Evolutionary conservation across 2,329 filamentous ascomycete species (phyloP), one percentile per base, ranked within the genome.

Genomic region (Tolypocladium inflatum): DNA sequence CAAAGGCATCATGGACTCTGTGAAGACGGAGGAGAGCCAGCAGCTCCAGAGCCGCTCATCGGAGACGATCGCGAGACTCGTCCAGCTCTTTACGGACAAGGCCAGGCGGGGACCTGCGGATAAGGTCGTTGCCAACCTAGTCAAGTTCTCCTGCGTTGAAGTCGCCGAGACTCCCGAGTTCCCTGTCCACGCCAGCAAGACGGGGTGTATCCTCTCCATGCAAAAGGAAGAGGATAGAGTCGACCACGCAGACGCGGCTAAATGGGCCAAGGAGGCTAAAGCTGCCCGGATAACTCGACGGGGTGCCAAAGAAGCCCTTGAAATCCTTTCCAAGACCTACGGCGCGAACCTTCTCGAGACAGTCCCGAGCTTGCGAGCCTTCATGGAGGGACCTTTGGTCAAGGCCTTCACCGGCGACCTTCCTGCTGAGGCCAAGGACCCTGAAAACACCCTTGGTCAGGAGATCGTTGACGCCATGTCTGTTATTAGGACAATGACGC

Each of bases 141-240:
- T 96, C 75, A 97, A 97, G 69, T 99, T 97, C 73, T 96, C 91
- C 62, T 99, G 94, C 68, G 91, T 97, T 67, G 94, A 99, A 70
- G 96, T 95, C 1, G 93, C 94, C 0, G 95, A 99, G 72, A 99
- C 95, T 0, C 94, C 94, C 0, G 94, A 97, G 67, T 97, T 97
- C 70, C 85, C 87, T 5, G 87, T 89, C 35, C 94, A 97, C 67
- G 89, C 88, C 2, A 72, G 79, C 50, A 87, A 95, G 67, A 89
- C 87, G 52, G 85, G 86, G 62, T 87, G 88, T 17, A 94, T 99
- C 58, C 76, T 99, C 19, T 97, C 94, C 0, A 86, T 99, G 72
- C 90, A 93, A 65, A 99, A 99, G 74, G 94, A 99, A 69, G 94
- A 99, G 73, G 94, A 99, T 67, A 84, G 94, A 51, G 87, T 92